These are phyloP conservation scores for Aspergillus olivimuriae DNA, from an alignment of 495 filamentous ascomycete species.

Conservation along the genomic window DNA sequence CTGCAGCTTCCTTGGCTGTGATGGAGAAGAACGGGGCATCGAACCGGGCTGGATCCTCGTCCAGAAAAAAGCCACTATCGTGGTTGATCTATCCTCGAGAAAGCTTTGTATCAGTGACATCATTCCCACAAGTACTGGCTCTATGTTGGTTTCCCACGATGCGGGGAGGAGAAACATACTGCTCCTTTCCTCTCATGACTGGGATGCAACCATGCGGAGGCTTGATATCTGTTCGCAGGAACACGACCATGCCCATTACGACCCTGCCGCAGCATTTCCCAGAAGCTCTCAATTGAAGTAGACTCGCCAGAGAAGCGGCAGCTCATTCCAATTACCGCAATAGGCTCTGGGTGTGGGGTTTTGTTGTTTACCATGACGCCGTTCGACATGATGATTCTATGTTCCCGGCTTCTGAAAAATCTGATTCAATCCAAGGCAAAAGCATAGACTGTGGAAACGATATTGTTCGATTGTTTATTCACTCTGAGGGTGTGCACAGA, in stretches of 20 bases:
- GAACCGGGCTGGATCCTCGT: constrained; percentile 26
- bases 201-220: constrained; percentile 21
- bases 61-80: constrained; percentile 34
- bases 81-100: constrained; percentile 14
- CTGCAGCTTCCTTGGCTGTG: constrained; percentile 39
- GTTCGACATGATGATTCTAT: no score
- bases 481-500: no score
- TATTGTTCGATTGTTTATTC: no score
- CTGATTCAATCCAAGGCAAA: no score
- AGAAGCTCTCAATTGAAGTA: constrained; percentile 41
- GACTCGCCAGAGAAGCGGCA: constrained; percentile 31
- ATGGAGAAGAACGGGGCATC: constrained; percentile 50
- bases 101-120: not conserved
- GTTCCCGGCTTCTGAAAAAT: not conserved
- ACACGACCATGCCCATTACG: constrained; percentile 22
- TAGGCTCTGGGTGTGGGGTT: constrained; percentile 10
- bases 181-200: constrained; percentile 22
- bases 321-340: constrained; percentile 32
- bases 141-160: not conserved
- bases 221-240: constrained; percentile 17
- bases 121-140: no score
- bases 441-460: no score
- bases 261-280: constrained; percentile 49
- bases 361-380: not conserved
- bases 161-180: constrained; percentile 7